Base-by-base conservation (phyloP, 2,329 filamentous ascomycete species). In the Scopulariopsis brevicaulis region DNA sequence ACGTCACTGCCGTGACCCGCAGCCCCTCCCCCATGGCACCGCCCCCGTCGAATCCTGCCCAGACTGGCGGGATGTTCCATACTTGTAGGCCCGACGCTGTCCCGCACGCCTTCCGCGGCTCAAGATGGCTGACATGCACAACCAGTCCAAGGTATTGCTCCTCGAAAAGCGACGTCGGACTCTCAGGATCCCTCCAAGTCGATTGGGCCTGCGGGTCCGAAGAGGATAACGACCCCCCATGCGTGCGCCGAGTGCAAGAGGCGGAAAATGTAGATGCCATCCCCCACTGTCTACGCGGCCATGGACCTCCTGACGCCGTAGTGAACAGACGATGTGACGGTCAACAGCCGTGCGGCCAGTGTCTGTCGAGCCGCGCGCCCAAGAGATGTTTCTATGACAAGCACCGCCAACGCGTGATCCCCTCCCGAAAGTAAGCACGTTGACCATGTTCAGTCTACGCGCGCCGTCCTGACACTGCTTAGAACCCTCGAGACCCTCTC, bases 381-480 rank as follows among this genome's bases (percentile, higher is more conserved):
- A 89, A 91, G 68, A 78, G 83, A 58, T 93, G 89, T 68, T 85
- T 86, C 65, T 93, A 93, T 69, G 86, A 90, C 63, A 90, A 92
- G 71, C 88, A 90, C 62, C 80, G 87, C 18, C 86, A 89, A 69
- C 77, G 87, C 60, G 83, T 89, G 11, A 85, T 90, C 59, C 88
- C 89, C 0, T 92, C 89, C 10, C 81, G 87, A 70, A 91, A 89
- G 86, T 87, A 74, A 71, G 82, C 71, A 48, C 57, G 43, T 35
- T 59, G 56, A 55, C 53, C 56, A 24, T 35, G n/a, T 51, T n/a
- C 34, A 32, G 35, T 28, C 54, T 52, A 53, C 15, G 15, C 51
- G 40, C 35, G 34, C 52, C 59, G 10, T 25, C 24, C 12, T 43
- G 18, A 24, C 34, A 25, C 43, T n/a, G 25, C 54, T 10, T 43